Evolutionary conservation across 2,329 filamentous ascomycete genomes (phyloP).

Genomic region (Penicillium aurantiogriseum): DNA sequence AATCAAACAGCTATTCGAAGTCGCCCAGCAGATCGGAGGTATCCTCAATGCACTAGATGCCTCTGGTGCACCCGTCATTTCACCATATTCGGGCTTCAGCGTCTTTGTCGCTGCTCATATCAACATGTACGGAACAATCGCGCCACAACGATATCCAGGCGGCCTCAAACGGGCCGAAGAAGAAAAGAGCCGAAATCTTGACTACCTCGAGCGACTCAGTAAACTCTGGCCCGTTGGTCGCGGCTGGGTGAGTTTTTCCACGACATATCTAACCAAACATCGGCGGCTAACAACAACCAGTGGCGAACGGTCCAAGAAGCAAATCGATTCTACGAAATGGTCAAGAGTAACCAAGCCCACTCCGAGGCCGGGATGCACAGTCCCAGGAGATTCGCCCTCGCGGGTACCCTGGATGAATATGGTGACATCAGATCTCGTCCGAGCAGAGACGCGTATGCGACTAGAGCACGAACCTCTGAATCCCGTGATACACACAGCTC

Average conservation of each 20-base stretch:
- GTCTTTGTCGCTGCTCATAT: slow-evolving; percentile 40
- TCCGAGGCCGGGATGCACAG: slow-evolving; percentile 23
- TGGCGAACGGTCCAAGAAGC: slow-evolving; percentile 39
- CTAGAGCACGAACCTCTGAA: slow-evolving; percentile 15
- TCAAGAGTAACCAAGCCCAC: slow-evolving; percentile 29
- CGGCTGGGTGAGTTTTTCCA: slow-evolving; percentile 30
- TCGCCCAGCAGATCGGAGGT: slow-evolving; percentile 34
- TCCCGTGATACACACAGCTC: slow-evolving; percentile 9
- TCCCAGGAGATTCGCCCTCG: slow-evolving; percentile 31
- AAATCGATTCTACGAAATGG: slow-evolving; percentile 36
- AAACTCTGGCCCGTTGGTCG: slow-evolving; percentile 36
- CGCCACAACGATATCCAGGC: slow-evolving; percentile 34
- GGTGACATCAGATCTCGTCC: slow-evolving; percentile 38
- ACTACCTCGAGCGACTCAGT: slow-evolving; percentile 35
- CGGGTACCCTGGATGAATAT: slow-evolving; percentile 38
- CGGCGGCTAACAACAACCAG: slow-evolving; percentile 17
- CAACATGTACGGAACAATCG: slow-evolving; percentile 41
- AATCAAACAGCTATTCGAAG: slow-evolving; percentile 34
- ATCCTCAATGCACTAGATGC: slow-evolving; percentile 33
- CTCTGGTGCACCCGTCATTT: slow-evolving; percentile 35
- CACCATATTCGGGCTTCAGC: slow-evolving; percentile 39
- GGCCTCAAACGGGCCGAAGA: slow-evolving; percentile 31
- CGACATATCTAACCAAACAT: too few species aligned
- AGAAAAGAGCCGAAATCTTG: slow-evolving; percentile 34
- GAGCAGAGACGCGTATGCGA: slow-evolving; percentile 15